Evolutionary conservation across 352 stramenopile genomes (phyloP), one percentile per base, ranked within the genome.

Genomic region (Blastocystis sp.): DNA sequence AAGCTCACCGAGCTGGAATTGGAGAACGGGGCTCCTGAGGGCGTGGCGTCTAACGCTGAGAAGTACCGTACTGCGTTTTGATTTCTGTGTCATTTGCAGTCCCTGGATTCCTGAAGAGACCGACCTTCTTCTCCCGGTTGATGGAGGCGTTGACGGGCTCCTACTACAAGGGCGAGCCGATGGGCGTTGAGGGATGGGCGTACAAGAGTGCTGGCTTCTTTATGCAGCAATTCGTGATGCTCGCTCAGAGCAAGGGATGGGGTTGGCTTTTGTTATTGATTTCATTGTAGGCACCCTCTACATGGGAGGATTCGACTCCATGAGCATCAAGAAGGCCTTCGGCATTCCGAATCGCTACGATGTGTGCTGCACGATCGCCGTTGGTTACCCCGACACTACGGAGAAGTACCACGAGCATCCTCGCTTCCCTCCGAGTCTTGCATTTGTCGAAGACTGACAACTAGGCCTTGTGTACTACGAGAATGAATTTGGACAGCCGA

Each of bases 191-290:
- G n/a, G 71, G 71, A 38, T 81, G 71, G 71, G 71, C 71, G 19
- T 81, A 81, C 57, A 81, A 81, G 71, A 81, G 52, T 28, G 43
- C 71, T 81, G 71, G 40, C 24, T 81, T 81, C 71, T 81, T 81
- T 21, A 81, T 81, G 71, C 77, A 87, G 45, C 77, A 87, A 45
- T 87, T 87, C 43, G 77, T 87, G 42, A 74, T 87, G 62, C 65
- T 87, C n/a, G 62, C 62, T 87, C 77, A 87, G 28, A 77, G 62
- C 65, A 77, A 74, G 65, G 77, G 77, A 24, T 81, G 71, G 71
- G 71, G 71, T 69, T 42, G 62, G 34, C 11, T 69, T 40, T 19
- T 34, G 24, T 34, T 28, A 42, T 63, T 17, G 54, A 40, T 40
- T 17, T 1, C 4, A 24, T 48, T 64, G 11, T 63, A 78, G 69